phyloP scores from a whole-genome alignment of 257 asterid genomes.

The Solanum pinnatisectum region DNA sequence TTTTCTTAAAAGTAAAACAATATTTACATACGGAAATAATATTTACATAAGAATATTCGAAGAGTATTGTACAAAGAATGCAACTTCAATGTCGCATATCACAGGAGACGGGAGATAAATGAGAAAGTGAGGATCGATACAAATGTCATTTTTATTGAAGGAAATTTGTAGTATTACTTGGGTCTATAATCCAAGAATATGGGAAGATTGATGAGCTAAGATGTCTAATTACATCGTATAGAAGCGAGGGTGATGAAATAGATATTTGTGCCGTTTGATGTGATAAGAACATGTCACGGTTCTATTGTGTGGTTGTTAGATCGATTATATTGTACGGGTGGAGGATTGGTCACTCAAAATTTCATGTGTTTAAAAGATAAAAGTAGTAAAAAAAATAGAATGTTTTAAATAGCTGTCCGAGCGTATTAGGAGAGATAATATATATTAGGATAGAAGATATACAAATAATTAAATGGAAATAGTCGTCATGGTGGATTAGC shows the following conservation, averaged over 20 bases:
- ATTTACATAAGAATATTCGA: too few relatives aligned
- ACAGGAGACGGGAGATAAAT: not conserved
- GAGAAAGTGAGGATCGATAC: not conserved
- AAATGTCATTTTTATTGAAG: not conserved
- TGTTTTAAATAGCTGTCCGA: accelerated
- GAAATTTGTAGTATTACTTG: not conserved
- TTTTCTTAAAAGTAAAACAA: not conserved
- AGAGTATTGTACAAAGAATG: not conserved
- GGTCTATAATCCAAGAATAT: not conserved
- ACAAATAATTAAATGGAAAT: not conserved
- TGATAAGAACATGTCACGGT: not conserved
- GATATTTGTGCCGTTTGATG: accelerated
- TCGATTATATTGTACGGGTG: not conserved
- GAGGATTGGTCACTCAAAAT: not conserved
- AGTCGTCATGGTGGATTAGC: not conserved
- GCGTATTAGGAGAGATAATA: not conserved
- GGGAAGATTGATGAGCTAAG: not conserved
- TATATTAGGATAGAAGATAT: not conserved
- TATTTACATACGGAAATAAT: not conserved
- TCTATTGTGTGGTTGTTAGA: not conserved
- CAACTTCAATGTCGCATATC: not conserved
- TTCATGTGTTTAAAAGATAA: not conserved
- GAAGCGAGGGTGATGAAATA: not conserved
- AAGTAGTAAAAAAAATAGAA: not conserved
- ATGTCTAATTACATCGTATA: not conserved